Conservation (phyloP, 257 asterid genomes). For the Nicotiana sylvestris region DNA sequence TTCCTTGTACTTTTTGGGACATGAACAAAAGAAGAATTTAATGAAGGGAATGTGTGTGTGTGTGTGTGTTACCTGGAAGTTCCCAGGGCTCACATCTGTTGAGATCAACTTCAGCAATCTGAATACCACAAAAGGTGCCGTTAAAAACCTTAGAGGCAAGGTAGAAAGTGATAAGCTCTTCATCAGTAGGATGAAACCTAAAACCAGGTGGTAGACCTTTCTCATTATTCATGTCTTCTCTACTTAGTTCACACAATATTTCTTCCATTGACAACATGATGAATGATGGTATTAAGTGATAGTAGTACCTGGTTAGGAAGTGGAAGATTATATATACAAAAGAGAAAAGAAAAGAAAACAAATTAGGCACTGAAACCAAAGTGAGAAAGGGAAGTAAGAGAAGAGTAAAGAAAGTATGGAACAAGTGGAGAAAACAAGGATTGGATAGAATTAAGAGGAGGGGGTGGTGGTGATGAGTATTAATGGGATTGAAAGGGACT, state of each 20-base stretch:
- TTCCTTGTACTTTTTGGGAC: not conserved
- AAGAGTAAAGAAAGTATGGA: not conserved
- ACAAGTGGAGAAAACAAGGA: not conserved
- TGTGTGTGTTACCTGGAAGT: constrained; percentile 53
- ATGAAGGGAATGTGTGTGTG: not conserved
- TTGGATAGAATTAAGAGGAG: constrained; percentile 2
- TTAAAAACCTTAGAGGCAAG: constrained; percentile 67
- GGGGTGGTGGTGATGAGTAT: not conserved
- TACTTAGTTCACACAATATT: constrained; percentile 50
- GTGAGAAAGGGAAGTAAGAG: constrained; percentile 7
- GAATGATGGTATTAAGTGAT: not conserved
- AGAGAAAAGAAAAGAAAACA: not conserved
- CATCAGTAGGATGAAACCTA: constrained; percentile 82
- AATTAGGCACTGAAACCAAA: constrained; percentile 27
- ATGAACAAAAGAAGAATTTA: not conserved
- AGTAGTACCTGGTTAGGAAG: not conserved
- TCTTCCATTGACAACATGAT: constrained; percentile 60
- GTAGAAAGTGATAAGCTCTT: constrained; percentile 74
- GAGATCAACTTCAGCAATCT: constrained; percentile 75
- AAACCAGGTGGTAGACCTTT: constrained; percentile 76
- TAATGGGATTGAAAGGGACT: constrained; percentile 29
- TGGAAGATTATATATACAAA: not conserved
- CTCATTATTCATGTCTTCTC: constrained; percentile 34
- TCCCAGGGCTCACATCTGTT: constrained; percentile 89
- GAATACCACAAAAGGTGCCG: constrained; percentile 36